Conservation (phyloP, 768 basidiomycete genomes). For the Pleurotus pulmonarius region DNA sequence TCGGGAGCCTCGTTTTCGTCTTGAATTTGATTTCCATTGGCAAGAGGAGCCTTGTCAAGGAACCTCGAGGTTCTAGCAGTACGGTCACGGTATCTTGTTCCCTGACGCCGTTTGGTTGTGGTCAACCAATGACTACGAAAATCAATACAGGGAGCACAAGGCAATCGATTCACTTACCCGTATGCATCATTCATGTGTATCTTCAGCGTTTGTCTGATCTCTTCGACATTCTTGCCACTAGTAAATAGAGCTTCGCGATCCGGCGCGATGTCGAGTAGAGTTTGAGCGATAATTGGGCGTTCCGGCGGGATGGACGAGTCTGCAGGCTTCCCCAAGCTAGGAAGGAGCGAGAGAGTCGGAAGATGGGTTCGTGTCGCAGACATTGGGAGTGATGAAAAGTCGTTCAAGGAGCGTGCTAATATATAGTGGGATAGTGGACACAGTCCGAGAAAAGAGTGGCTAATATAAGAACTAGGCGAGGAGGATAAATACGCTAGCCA, state of each 20-base stretch:
- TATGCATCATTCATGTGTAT: conserved; percentile 17
- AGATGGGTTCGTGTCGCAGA: conserved; percentile 11
- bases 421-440: not conserved
- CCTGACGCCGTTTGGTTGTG: conserved; percentile 16
- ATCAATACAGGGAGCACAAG: not conserved
- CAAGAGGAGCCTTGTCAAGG: conserved; percentile 9
- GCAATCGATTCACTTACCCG: conserved; percentile 15
- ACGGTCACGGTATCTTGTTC: conserved; percentile 20
- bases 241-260: conserved; percentile 29
- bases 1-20: conserved; percentile 8
- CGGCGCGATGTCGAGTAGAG: conserved; percentile 28
- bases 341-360: conserved; percentile 16
- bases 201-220: conserved; percentile 27
- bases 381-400: conserved; percentile 4
- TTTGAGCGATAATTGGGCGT: conserved; percentile 21
- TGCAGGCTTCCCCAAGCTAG: conserved; percentile 10
- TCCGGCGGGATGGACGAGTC: conserved; percentile 18
- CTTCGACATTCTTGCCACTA: conserved; percentile 20
- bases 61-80: conserved; percentile 23
- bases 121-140: conserved; percentile 30
- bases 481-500: conserved; percentile 5
- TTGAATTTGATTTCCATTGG: not conserved
- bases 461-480: conserved; percentile 4
- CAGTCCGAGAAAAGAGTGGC: conserved; percentile 1
- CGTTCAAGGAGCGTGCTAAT: no score